Evolutionary conservation across 1,139 yeast species (phyloP), one percentile per base, ranked within the genome.

Genomic region (Suhomyces taliae): DNA sequence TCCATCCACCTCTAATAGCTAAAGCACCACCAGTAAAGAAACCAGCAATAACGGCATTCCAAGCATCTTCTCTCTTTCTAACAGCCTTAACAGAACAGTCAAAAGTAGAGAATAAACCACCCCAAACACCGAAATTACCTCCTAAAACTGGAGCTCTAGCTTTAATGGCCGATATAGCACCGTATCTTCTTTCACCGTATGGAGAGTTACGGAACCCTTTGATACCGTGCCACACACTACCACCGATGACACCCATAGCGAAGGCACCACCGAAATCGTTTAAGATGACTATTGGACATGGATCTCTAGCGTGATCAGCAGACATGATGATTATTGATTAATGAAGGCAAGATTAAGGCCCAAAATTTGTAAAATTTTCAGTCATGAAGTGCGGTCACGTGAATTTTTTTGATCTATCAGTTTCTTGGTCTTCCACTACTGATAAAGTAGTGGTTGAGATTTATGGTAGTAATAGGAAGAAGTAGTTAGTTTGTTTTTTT

Each of bases 121-220:
- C 99, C 99, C 99, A 93, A 37, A 90, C 97, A 71, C 99, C 99
- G 64, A 93, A 93, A 71, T 93, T 93, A 62, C 99, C 99, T 54
- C 99, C 99, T 48, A 93, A 91, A 43, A 93, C 97, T 37, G 99
- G 99, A 2, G 97, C 99, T 69, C 99, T 82, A 49, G 97, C 90
- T 67, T 90, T 90, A 59, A 93, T 86, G 45, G 98, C 98, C 35
- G 90, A 77, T 52, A 93, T 65, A 27, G 97, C 89, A 45, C 99
- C 99, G 53, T 81, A 74, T 60, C 96, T 79, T 74, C 98, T 84
- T 71, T 93, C 99, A 51, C 99, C 99, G 54, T 84, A 79, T 47
- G 99, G 99, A 11, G 97, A 90, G 78, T 95, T 95, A 69, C 99
- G 83, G 81, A 93, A 93, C 41, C 99, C 99, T 68, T 95, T 93